Evolutionary conservation across 768 basidiomycete genomes (phyloP).

Genomic region (Pisolithus sp.): DNA sequence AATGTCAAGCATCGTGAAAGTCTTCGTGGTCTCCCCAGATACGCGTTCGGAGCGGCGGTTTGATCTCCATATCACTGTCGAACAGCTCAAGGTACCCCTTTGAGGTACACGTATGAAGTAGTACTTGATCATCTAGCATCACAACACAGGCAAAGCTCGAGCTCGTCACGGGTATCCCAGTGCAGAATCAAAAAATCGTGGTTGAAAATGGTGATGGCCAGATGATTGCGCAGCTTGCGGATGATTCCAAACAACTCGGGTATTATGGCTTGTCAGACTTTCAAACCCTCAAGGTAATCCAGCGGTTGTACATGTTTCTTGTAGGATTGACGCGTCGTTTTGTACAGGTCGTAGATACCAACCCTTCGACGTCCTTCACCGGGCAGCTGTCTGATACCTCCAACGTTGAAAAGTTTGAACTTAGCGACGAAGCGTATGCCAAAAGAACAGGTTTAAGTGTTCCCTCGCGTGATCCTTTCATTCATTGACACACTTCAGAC

Average conservation of each 20-base stretch:
- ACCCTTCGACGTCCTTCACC: constrained; percentile 69
- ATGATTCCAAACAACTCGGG: constrained; percentile 63
- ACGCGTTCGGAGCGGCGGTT: constrained; percentile 86
- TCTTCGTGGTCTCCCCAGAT: constrained; percentile 82
- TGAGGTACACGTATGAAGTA: background rate
- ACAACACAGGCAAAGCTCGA: constrained; percentile 66
- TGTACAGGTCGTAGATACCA: constrained; percentile 60
- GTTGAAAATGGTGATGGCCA: constrained; percentile 53
- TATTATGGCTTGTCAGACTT: constrained; percentile 70
- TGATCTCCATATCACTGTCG: constrained; percentile 67
- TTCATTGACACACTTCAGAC: constrained; percentile 40
- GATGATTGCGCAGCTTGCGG: constrained; percentile 49
- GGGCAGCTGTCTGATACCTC: constrained; percentile 83
- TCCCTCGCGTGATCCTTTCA: background rate
- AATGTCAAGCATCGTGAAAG: constrained; percentile 48
- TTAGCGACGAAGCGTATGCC: constrained; percentile 77
- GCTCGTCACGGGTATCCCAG: constrained; percentile 85
- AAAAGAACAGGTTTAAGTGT: constrained; percentile 57
- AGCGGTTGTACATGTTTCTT: background rate
- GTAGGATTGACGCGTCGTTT: background rate
- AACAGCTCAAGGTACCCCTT: constrained; percentile 68
- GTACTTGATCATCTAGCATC: background rate
- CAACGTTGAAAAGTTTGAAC: constrained; percentile 89
- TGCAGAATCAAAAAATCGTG: constrained; percentile 60
- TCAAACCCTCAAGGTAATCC: constrained; percentile 73